A percentile compares a stretch with the other conserved stretches of the same genome.
Conservation (phyloP, 352 stramenopile species). For the Pythium rishiriense region DNA sequence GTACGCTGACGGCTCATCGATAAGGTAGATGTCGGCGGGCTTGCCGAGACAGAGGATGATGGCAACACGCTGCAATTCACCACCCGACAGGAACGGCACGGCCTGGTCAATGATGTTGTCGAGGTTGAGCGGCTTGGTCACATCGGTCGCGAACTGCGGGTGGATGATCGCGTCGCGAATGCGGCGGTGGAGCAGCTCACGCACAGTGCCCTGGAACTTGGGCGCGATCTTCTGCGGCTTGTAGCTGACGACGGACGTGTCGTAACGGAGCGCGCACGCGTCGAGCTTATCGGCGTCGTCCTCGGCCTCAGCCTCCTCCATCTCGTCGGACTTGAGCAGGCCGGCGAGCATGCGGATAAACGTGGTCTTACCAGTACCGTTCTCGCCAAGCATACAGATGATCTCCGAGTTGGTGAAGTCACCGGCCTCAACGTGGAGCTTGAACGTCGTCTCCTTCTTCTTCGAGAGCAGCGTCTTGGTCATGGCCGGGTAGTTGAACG, state of each 20-base stretch:
- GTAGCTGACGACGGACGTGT: constrained; percentile 92
- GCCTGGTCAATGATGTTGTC: constrained; percentile 99
- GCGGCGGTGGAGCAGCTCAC: constrained; percentile 97
- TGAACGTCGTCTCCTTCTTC: constrained; percentile 94
- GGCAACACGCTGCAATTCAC: constrained; percentile 98
- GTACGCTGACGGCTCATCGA: constrained; percentile 99
- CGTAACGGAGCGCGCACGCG: constrained; percentile 78
- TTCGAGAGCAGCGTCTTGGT: constrained; percentile 98
- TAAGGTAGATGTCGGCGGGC: constrained; percentile 99
- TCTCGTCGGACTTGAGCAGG: constrained; percentile 98
- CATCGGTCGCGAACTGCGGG: constrained; percentile 98
- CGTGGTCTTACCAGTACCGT: constrained; percentile 99
- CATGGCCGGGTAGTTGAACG: constrained; percentile 98
- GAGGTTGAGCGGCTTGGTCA: constrained; percentile 98
- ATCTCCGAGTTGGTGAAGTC: constrained; percentile 99
- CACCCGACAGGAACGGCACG: constrained; percentile 97
- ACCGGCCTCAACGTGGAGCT: constrained; percentile 97
- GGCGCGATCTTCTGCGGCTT: constrained; percentile 99
- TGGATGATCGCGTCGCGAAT: constrained; percentile 98
- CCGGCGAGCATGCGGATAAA: constrained; percentile 99
- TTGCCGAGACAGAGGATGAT: constrained; percentile 98
- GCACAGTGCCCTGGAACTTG: constrained; percentile 95
- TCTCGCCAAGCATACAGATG: constrained; percentile 98
- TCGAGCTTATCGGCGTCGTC: constrained; percentile 74
- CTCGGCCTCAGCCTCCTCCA: constrained; percentile 78